Base-by-base conservation (phyloP, 345 rosid species). In the Euphorbia tirucalli region DNA sequence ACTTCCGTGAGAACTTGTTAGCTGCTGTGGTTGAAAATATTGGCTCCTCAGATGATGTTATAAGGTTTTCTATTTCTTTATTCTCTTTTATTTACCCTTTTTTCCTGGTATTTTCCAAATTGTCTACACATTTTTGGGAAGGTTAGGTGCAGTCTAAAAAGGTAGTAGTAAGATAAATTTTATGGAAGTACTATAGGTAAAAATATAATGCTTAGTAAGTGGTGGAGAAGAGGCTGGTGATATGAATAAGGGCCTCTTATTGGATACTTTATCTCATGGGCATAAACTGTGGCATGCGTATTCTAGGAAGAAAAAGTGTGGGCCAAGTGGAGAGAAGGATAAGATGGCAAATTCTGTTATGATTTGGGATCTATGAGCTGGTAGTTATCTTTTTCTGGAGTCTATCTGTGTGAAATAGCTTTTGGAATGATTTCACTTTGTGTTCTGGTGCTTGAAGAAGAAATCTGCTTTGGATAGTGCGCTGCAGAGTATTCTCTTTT, bases 11-110 rank as follows among this genome's bases (percentile, higher is more conserved):
- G 72, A 87, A 75, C 80, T 84, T 95, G 78, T 58, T 95, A 77
- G 81, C n/a, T 66, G 85, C 87, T 46, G 96, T 87, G 81, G 88
- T 89, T 72, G 68, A 76, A 78, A 92, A 88, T 75, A 81, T 86
- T 69, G 85, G 94, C 80, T 95, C 96, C 75, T 78, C 83, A 15
- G 99, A 95, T 83, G 93, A 88, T 73, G 85, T 83, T 62, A 82
- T 83, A 75, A 92, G 99, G 98, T 93, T 78, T 73, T 60, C 69
- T 74, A 37, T 57, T 30, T 74, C 63, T 43, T 62, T 73, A 19
- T 19, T 61, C 43, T 61, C 27, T 6, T 60, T 61, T n/a, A n/a
- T 35, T 46, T 46, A 16, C 27, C 31, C 62, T 39, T 58, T 41
- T 68, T 63, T 65, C 43, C 44, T 39, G 13, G 59, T 8, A 65